Evolutionary conservation across 306 rosid genomes (phyloP).

Genomic region (Cicer cuneatum): DNA sequence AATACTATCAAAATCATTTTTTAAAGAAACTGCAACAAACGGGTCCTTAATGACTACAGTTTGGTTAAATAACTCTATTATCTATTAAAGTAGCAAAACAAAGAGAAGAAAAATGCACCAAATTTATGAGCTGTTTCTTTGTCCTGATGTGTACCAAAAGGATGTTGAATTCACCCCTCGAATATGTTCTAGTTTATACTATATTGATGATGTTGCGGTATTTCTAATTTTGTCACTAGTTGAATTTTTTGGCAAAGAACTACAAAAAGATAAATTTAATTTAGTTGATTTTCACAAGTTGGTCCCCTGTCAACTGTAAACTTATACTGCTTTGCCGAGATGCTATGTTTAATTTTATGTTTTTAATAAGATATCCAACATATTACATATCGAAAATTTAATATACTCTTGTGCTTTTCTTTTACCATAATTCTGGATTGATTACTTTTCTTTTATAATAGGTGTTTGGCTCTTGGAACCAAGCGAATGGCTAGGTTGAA

Average conservation of each 20-base stretch:
- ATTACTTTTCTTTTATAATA: constrained; percentile 43
- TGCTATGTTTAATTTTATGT: constrained; percentile 7
- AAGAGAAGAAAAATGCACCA: background rate
- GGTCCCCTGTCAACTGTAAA: background rate
- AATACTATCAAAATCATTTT: too few relatives aligned
- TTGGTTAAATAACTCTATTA: constrained; percentile 29
- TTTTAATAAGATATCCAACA: constrained; percentile 20
- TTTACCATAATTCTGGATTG: constrained; percentile 11
- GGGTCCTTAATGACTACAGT: background rate
- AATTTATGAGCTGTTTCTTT: constrained; percentile 21
- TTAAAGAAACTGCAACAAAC: too few relatives aligned
- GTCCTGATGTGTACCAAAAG: constrained; percentile 12
- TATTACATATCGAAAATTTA: background rate
- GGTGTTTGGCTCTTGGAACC: constrained; percentile 99
- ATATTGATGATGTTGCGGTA: background rate
- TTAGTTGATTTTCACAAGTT: too few relatives aligned
- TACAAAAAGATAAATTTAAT: background rate
- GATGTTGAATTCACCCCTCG: constrained; percentile 5
- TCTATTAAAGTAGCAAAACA: background rate
- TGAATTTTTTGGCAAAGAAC: background rate
- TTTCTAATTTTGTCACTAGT: constrained; percentile 6
- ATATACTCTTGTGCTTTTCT: constrained; percentile 3
- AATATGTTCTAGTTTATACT: constrained; percentile 16
- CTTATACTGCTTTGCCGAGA: constrained; percentile 20
- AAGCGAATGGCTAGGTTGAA: constrained; percentile 96